These are phyloP conservation scores for Aspergillus pseudoviridinutans DNA, from an alignment of 2,329 filamentous ascomycete species.

Conservation along the genomic window DNA sequence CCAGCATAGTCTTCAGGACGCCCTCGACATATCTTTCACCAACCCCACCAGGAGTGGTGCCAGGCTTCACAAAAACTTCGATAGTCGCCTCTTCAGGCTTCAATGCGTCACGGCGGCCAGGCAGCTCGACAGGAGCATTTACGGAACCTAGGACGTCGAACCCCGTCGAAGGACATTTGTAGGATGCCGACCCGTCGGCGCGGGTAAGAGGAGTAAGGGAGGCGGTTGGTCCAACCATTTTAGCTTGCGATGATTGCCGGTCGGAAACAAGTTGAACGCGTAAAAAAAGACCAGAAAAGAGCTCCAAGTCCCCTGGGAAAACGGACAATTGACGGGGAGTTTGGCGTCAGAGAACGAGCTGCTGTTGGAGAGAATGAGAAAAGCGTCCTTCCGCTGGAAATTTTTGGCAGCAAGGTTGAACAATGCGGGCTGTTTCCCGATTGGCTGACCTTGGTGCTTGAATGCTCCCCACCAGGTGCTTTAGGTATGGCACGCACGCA, in stretches of 20 bases:
- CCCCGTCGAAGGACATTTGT: slow-evolving; percentile 48
- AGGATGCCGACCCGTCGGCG: slow-evolving; percentile 40
- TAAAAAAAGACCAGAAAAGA: background rate
- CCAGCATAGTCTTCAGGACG: slow-evolving; percentile 36
- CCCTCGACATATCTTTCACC: slow-evolving; percentile 78
- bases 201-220: slow-evolving; percentile 33
- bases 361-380: background rate
- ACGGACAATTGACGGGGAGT: background rate
- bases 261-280: background rate
- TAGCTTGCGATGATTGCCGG: background rate
- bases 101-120: slow-evolving; percentile 70
- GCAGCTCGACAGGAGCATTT: slow-evolving; percentile 89
- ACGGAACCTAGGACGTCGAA: slow-evolving; percentile 81
- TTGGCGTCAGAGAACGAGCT: background rate
- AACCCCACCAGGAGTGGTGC: slow-evolving; percentile 78
- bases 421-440: slow-evolving; percentile 4
- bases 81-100: slow-evolving; percentile 85
- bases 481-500: background rate
- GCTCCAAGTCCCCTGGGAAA: background rate
- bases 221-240: slow-evolving; percentile 35
- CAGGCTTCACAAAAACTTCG: slow-evolving; percentile 85
- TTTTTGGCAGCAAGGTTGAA: background rate
- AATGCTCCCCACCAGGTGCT: background rate
- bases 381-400: background rate
- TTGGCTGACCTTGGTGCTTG: background rate